These are phyloP conservation scores for Tetrapisispora taiwanensis DNA, from an alignment of 805 yeast species.

Conservation along the genomic window DNA sequence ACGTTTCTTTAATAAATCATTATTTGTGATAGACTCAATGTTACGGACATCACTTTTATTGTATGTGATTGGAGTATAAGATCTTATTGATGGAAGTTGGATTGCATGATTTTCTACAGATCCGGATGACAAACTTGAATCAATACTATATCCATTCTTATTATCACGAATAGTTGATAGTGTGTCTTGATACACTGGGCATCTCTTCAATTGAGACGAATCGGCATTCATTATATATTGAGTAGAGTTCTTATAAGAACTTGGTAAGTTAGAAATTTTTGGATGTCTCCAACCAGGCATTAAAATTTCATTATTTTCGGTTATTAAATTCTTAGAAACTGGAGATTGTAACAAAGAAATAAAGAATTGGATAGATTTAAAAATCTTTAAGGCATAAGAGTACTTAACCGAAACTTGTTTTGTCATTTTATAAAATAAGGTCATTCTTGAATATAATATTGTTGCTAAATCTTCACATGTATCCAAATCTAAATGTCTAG, in stretches of 20 bases:
- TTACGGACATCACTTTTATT: constrained; percentile 24
- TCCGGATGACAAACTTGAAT: constrained; percentile 1
- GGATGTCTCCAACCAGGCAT: constrained; percentile 16
- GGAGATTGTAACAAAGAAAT: constrained; percentile 26
- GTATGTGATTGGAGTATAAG: constrained; percentile 28
- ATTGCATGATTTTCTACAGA: not conserved
- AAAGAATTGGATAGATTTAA: constrained; percentile 43
- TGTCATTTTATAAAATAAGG: constrained; percentile 32
- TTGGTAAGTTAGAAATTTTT: constrained; percentile 20
- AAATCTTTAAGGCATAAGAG: constrained; percentile 59
- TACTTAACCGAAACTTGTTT: constrained; percentile 45
- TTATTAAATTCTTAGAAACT: not conserved
- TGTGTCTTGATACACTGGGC: constrained; percentile 32
- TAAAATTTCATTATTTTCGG: not conserved
- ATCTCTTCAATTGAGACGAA: constrained; percentile 27
- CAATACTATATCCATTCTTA: constrained; percentile 3
- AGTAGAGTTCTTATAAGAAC: constrained; percentile 26
- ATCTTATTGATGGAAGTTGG: constrained; percentile 24
- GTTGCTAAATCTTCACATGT: constrained; percentile 32
- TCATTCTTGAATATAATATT: constrained; percentile 33
- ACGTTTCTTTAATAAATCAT: constrained; percentile 17
- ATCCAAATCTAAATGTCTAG: constrained; percentile 29
- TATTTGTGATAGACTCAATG: constrained; percentile 11
- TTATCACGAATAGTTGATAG: constrained; percentile 24
- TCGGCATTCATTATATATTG: constrained; percentile 25